These are phyloP conservation scores for Solioccasus polychromus DNA, from an alignment of 768 basidiomycete species.

Conservation along the genomic window DNA sequence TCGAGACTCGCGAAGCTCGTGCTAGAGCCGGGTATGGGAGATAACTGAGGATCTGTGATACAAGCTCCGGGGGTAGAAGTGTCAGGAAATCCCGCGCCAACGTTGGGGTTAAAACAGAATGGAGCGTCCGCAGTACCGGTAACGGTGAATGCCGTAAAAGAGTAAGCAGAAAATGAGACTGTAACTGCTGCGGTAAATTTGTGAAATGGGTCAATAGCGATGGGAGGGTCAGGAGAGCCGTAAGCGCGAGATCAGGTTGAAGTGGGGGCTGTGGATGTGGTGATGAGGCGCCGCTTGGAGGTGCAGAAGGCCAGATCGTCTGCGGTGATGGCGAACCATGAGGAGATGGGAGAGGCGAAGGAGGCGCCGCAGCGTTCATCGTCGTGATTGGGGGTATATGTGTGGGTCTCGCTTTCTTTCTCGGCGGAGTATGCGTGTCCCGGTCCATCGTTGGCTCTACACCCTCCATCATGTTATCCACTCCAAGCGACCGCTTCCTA, in stretches of 20 bases:
- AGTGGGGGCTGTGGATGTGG: slow-evolving; percentile 67
- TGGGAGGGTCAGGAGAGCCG: slow-evolving; percentile 84
- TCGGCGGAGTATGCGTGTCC: slow-evolving; percentile 49
- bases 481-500: slow-evolving; percentile 53
- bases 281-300: slow-evolving; percentile 75
- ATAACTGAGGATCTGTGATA: slow-evolving; percentile 82
- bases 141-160: slow-evolving; percentile 89
- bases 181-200: slow-evolving; percentile 72
- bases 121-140: slow-evolving; percentile 85
- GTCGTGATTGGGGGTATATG: slow-evolving; percentile 60
- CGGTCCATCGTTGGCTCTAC: slow-evolving; percentile 56
- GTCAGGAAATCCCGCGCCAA: slow-evolving; percentile 94
- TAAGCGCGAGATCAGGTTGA: slow-evolving; percentile 78
- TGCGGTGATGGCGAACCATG: slow-evolving; percentile 80
- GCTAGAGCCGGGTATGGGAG: slow-evolving; percentile 82
- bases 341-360: slow-evolving; percentile 81
- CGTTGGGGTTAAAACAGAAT: slow-evolving; percentile 85
- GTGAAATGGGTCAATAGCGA: slow-evolving; percentile 80
- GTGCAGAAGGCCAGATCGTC: slow-evolving; percentile 75
- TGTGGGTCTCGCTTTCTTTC: slow-evolving; percentile 74
- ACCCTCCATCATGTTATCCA: slow-evolving; percentile 68
- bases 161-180: slow-evolving; percentile 92
- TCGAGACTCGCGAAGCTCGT: slow-evolving; percentile 85
- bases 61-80: slow-evolving; percentile 87
- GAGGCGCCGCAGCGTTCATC: slow-evolving; percentile 71